Percentiles rank a stretch among this genome's conserved stretches.
phyloP scores from a whole-genome alignment of 768 basidiomycete genomes.

The Pleurotus citrinopileatus region DNA sequence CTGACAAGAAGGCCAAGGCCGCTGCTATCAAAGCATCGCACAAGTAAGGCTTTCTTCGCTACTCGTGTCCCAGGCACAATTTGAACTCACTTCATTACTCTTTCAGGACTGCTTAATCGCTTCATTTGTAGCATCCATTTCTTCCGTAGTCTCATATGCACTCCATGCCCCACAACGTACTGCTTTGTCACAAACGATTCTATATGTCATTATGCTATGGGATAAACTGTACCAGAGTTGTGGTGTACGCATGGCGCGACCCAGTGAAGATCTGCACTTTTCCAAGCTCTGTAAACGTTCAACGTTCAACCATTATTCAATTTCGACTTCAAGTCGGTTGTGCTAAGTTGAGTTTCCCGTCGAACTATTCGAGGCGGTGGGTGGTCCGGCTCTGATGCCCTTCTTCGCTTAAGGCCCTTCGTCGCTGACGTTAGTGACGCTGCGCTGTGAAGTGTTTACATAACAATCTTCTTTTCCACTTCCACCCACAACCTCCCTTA shows the following conservation, averaged over 20 bases:
- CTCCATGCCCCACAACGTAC: slow-evolving; percentile 6
- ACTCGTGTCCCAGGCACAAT: background rate
- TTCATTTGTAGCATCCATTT: background rate
- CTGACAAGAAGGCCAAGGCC: slow-evolving; percentile 91
- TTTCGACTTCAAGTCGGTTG: too few relatives aligned
- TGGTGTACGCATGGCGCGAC: background rate
- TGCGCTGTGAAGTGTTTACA: too few relatives aligned
- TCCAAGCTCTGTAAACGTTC: background rate
- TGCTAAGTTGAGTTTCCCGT: too few relatives aligned
- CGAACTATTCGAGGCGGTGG: too few relatives aligned
- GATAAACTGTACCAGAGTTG: slow-evolving; percentile 1
- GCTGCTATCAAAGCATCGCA: slow-evolving; percentile 85
- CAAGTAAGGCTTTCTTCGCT: slow-evolving; percentile 37
- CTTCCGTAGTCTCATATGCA: slow-evolving; percentile 3
- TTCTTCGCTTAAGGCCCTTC: too few relatives aligned
- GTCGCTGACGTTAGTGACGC: too few relatives aligned
- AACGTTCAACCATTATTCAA: too few relatives aligned
- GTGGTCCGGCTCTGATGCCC: too few relatives aligned
- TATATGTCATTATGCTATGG: slow-evolving; percentile 9
- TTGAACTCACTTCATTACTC: background rate
- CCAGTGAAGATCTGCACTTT: too few relatives aligned
- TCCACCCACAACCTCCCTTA: too few relatives aligned
- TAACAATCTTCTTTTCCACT: too few relatives aligned
- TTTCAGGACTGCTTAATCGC: slow-evolving; percentile 2
- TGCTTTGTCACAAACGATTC: slow-evolving; percentile 6